Evolutionary conservation across 164 flowering plant species (phyloP).

Genomic region (Echeveria elegans): DNA sequence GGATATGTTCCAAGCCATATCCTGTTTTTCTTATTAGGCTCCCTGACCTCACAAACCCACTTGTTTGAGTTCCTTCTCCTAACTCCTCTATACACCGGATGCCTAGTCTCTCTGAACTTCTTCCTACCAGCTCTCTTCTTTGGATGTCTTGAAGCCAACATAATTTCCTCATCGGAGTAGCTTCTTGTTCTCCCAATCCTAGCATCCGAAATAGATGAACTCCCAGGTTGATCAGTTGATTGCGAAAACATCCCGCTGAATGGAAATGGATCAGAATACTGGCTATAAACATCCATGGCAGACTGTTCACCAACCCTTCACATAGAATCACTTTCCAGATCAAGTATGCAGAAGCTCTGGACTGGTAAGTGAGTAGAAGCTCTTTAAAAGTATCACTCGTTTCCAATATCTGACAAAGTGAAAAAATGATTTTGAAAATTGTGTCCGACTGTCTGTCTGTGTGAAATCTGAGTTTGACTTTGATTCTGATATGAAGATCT

Average conservation of each 20-base stretch:
- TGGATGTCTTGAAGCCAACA: constrained; percentile 37
- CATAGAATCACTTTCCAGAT: neutral
- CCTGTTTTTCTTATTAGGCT: constrained; percentile 28
- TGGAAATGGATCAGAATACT: constrained; percentile 1
- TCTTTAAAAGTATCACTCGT: neutral
- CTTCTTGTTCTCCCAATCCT: neutral
- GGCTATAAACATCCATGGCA: constrained; percentile 13
- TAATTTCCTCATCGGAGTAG: constrained; percentile 6
- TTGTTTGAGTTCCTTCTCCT: constrained; percentile 37
- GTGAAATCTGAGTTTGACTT: neutral
- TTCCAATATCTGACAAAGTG: neutral
- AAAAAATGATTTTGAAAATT: neutral
- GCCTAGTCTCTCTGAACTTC: constrained; percentile 55
- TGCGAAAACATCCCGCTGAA: constrained; percentile 4
- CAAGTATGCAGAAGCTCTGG: neutral
- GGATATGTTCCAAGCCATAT: constrained; percentile 8
- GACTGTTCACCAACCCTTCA: neutral
- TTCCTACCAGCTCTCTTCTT: constrained; percentile 53
- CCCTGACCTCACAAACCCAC: constrained; percentile 58
- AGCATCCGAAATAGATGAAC: constrained; percentile 16
- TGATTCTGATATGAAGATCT: neutral
- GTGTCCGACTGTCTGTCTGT: neutral
- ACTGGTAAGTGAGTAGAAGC: neutral
- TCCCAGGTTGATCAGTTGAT: neutral
- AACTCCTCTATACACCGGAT: constrained; percentile 58